Evolutionary conservation across 768 basidiomycete species (phyloP).

Genomic region (Suillus subalutaceus): DNA sequence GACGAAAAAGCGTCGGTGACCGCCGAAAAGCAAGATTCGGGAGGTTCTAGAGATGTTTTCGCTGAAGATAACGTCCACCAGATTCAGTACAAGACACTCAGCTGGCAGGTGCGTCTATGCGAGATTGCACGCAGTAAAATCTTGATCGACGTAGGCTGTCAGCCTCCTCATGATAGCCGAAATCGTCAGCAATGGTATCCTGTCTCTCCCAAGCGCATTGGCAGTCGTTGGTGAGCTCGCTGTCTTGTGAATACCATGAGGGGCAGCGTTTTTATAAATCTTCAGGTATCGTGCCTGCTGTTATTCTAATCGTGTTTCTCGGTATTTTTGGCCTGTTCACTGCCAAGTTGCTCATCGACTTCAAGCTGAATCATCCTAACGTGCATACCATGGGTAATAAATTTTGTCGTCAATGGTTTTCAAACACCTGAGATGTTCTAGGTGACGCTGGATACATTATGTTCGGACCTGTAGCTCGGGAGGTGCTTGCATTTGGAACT

Average conservation of each 20-base stretch:
- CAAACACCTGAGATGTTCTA: conserved; percentile 18
- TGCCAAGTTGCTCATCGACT: conserved; percentile 56
- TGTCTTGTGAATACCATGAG: not conserved
- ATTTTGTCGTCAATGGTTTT: not conserved
- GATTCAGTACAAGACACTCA: conserved; percentile 55
- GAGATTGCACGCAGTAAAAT: not conserved
- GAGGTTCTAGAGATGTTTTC: conserved; percentile 41
- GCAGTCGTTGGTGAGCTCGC: conserved; percentile 48
- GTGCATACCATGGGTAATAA: conserved; percentile 55
- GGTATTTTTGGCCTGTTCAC: conserved; percentile 54
- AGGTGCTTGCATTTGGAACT: conserved; percentile 48
- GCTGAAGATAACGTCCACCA: conserved; percentile 45
- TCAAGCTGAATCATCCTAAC: conserved; percentile 56
- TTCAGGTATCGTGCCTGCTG: conserved; percentile 51
- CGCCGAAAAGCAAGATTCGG: conserved; percentile 3
- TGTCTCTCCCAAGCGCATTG: conserved; percentile 53
- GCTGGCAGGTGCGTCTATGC: conserved; percentile 45
- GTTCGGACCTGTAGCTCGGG: conserved; percentile 49
- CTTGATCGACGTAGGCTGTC: conserved; percentile 40
- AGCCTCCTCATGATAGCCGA: conserved; percentile 57
- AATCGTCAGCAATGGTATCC: conserved; percentile 59
- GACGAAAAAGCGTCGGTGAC: conserved; percentile 7
- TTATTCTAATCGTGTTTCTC: conserved; percentile 56
- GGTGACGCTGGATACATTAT: conserved; percentile 55
- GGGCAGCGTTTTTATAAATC: not conserved